Evolutionary conservation across 1,284 basidiomycete genomes (phyloP).

Genomic region (Porogramme epimiltina): DNA sequence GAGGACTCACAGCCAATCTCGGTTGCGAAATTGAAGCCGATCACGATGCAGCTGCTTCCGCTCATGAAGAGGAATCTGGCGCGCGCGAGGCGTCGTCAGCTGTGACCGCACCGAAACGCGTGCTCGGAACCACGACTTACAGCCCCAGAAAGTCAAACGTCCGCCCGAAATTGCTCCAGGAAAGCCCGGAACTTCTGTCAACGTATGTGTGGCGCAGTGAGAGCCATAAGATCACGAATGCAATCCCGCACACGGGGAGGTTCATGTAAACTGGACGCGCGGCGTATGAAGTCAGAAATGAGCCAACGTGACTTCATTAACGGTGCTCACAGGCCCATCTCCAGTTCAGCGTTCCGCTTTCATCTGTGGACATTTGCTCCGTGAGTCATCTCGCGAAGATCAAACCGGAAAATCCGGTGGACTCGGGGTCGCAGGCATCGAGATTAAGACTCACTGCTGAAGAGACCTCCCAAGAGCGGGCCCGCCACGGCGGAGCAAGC

Average conservation of each 20-base stretch:
- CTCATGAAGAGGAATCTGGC: constrained; percentile 69
- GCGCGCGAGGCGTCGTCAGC: constrained; percentile 16
- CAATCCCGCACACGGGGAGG: constrained; percentile 68
- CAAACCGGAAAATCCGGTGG: not conserved
- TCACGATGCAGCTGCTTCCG: constrained; percentile 71
- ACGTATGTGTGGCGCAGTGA: constrained; percentile 60
- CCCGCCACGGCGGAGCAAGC: constrained; percentile 80
- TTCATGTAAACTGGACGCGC: constrained; percentile 66
- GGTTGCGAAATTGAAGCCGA: constrained; percentile 77
- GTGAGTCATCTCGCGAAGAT: constrained; percentile 75
- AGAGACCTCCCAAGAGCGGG: constrained; percentile 74
- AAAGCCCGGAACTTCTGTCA: constrained; percentile 44
- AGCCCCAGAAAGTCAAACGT: constrained; percentile 77
- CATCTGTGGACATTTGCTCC: constrained; percentile 49
- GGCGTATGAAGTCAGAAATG: not conserved
- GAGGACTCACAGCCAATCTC: constrained; percentile 61
- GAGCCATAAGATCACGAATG: constrained; percentile 54
- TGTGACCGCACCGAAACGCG: constrained; percentile 10
- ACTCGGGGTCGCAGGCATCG: not conserved
- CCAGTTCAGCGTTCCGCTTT: constrained; percentile 51
- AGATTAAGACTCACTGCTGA: constrained; percentile 76
- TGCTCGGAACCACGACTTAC: constrained; percentile 44
- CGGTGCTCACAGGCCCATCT: constrained; percentile 75
- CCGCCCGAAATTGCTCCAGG: constrained; percentile 53
- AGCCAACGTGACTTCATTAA: not conserved